These are phyloP conservation scores for Pezicula radicicola DNA, from an alignment of 2,329 filamentous ascomycete genomes.

Conservation along the genomic window DNA sequence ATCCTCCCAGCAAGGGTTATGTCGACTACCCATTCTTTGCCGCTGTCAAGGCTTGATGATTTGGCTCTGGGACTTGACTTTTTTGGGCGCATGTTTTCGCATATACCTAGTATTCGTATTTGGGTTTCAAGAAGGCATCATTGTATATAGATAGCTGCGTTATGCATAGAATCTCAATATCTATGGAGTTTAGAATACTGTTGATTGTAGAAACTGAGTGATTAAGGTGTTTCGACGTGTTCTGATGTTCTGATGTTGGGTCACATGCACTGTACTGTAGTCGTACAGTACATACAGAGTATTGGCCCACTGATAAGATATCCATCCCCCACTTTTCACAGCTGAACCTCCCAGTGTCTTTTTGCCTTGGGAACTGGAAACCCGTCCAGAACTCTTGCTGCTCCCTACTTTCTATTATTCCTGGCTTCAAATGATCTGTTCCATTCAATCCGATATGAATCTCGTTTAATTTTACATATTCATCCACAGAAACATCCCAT, in stretches of 20 bases:
- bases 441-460: too few species aligned
- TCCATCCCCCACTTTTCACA: constrained; percentile 4
- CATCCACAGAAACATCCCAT: neutral
- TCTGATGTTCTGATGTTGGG: too few species aligned
- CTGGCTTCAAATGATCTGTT: too few species aligned
- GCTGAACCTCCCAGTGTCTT: neutral
- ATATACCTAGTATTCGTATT: neutral
- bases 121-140: neutral
- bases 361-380: too few species aligned
- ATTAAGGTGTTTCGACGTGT: too few species aligned
- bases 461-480: neutral
- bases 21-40: constrained; percentile 22
- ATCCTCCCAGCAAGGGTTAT: constrained; percentile 26
- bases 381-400: too few species aligned
- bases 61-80: neutral
- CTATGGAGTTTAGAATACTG: too few species aligned
- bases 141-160: neutral
- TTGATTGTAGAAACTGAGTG: too few species aligned
- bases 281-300: too few species aligned
- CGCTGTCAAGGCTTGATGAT: constrained; percentile 4
- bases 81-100: neutral
- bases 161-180: too few species aligned
- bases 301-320: constrained; percentile 4
- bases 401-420: too few species aligned
- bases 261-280: too few species aligned